Conservation (phyloP, 495 filamentous ascomycete species). For the Aspergillus bridgeri region DNA sequence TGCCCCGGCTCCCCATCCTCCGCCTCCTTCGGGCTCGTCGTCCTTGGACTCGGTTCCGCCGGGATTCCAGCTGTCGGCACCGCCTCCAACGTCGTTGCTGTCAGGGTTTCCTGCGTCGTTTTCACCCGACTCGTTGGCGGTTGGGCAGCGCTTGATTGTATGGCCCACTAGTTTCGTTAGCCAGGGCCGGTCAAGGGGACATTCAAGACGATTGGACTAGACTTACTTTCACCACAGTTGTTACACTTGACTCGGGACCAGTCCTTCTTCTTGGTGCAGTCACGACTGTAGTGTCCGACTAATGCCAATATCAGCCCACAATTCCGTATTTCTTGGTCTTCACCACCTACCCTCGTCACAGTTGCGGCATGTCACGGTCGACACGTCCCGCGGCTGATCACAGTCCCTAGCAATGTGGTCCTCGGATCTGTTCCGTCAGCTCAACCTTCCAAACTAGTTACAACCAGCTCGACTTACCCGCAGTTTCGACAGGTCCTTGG, state of each 20-base stretch:
- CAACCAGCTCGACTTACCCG: conserved; percentile 36
- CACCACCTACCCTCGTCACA: conserved; percentile 53
- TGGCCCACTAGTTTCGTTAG: conserved; percentile 58
- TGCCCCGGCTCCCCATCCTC: background rate
- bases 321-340: too few species aligned
- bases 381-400: conserved; percentile 47
- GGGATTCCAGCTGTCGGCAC: conserved; percentile 1
- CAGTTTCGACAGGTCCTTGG: conserved; percentile 62
- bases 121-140: conserved; percentile 1
- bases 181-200: background rate
- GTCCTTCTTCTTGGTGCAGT: conserved; percentile 75
- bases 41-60: conserved; percentile 3
- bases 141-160: conserved; percentile 57
- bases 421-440: conserved; percentile 35
- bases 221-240: conserved; percentile 67
- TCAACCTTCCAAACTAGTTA: background rate
- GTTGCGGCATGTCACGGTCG: conserved; percentile 61
- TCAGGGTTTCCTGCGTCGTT: conserved; percentile 4
- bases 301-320: conserved; percentile 1
- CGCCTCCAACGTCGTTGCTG: background rate
- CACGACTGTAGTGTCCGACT: conserved; percentile 67
- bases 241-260: conserved; percentile 72
- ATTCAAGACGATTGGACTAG: background rate
- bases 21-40: background rate
- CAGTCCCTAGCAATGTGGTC: conserved; percentile 57